Conservation (phyloP, 139 green algal species). For the Chlamydomonas asymmetrica region DNA sequence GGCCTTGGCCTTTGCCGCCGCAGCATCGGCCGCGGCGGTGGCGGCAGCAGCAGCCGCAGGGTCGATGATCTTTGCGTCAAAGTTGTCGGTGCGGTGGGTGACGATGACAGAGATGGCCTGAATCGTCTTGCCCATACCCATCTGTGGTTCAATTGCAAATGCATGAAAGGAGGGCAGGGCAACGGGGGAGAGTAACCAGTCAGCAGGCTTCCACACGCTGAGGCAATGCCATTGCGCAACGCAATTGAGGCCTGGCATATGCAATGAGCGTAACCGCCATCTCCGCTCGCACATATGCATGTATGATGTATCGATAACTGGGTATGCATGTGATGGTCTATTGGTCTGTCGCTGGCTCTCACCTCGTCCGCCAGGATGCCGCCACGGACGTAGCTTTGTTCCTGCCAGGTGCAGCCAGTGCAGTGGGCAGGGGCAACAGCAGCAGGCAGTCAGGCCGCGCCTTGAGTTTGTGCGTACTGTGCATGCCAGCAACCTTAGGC, state of each 20-base stretch:
- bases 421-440: too few relatives aligned
- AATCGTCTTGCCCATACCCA: slow-evolving; percentile 71
- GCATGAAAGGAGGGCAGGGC: neutral
- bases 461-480: too few relatives aligned
- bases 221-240: neutral
- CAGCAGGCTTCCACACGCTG: neutral
- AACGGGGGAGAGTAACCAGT: too few relatives aligned
- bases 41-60: neutral
- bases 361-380: slow-evolving; percentile 91
- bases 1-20: slow-evolving; percentile 5
- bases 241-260: neutral
- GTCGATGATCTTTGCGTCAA: neutral
- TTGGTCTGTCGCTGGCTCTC: too few relatives aligned
- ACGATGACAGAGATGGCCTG: slow-evolving; percentile 86
- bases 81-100: slow-evolving; percentile 57
- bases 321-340: too few relatives aligned
- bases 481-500: too few relatives aligned
- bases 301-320: too few relatives aligned
- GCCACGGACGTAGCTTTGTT: slow-evolving; percentile 62
- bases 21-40: neutral
- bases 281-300: too few relatives aligned
- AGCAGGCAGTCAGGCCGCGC: too few relatives aligned
- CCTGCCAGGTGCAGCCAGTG: too few relatives aligned
- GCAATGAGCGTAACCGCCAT: too few relatives aligned
- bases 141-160: slow-evolving; percentile 72